Evolutionary conservation across 768 basidiomycete species (phyloP).

Genomic region (Boletellus sp.): DNA sequence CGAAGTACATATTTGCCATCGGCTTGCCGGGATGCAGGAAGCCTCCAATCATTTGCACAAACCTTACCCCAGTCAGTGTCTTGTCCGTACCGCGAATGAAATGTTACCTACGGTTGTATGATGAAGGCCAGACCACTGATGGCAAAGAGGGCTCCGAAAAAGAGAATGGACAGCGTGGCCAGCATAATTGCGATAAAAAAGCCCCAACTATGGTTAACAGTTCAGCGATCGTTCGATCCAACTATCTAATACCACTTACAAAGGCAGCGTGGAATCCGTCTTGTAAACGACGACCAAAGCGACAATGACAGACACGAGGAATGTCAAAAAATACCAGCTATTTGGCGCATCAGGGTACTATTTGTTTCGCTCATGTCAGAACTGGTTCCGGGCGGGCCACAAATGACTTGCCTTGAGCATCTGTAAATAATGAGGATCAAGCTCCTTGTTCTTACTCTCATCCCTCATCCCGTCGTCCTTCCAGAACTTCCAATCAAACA

Average conservation of each 20-base stretch:
- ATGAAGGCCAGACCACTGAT: constrained; percentile 38
- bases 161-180: constrained; percentile 48
- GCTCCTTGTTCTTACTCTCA: constrained; percentile 36
- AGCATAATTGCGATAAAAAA: constrained; percentile 49
- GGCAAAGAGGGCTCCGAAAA: constrained; percentile 52
- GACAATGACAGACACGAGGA: constrained; percentile 38
- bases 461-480: constrained; percentile 17
- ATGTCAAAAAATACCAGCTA: constrained; percentile 31
- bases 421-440: constrained; percentile 52
- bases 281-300: constrained; percentile 54
- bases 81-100: neutral
- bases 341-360: constrained; percentile 36
- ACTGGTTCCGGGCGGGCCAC: constrained; percentile 13
- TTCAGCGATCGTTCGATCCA: neutral
- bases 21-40: constrained; percentile 37
- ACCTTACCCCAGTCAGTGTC: constrained; percentile 9
- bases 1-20: constrained; percentile 44
- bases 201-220: constrained; percentile 35
- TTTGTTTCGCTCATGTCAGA: neutral
- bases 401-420: constrained; percentile 38
- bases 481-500: constrained; percentile 38
- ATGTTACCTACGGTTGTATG: constrained; percentile 23
- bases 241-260: constrained; percentile 27
- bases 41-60: constrained; percentile 38
- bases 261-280: constrained; percentile 51